Base-by-base conservation (phyloP, 2,329 filamentous ascomycete species). In the Neofusicoccum umdonicola region DNA sequence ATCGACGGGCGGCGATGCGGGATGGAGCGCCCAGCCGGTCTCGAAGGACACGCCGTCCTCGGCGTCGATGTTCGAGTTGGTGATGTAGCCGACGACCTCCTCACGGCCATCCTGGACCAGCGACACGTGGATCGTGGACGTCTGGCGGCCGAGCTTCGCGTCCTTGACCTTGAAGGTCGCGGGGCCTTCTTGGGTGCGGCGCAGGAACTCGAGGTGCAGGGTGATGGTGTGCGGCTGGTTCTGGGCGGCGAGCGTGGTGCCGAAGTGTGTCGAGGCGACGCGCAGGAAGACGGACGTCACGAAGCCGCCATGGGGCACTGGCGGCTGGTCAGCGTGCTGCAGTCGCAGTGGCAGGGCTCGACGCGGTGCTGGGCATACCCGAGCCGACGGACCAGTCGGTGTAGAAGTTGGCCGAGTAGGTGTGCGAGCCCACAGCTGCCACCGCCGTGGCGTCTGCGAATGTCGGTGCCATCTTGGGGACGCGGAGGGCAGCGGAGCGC, bases 291-390 rank as follows among this genome's bases (percentile, higher is more conserved):
- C 81, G 0, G 87, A 82, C 9, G 88, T 88, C 15, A 90, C 85
- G 70, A 88, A 90, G 65, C 89, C 89, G 61, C 89, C 89, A 74
- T 92, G 88, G 5, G 89, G 88, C 12, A 91, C 89, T 88, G 71
- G 41, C n/a, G 51, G 12, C 22, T 31, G 34, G 42, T 62, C 13
- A 63, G 65, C 22, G 31, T 37, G n/a, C 37, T n/a, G 27, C 13
- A 22, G 27, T 45, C 37, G 45, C 13, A 22, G 27, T 45, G 39
- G 45, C 31, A 37, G 63, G 19, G 37, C 34, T 54, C 19, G 62
- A 63, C 11, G 27, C 41, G 41, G 35, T 86, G 87, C 87, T 67
- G 81, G 81, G 34, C 56, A n/a, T 80, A 86, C 87, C 87, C 68
- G 81, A 84, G 64, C 88, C 88, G 68, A 91, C 89, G 68, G 84